Evolutionary conservation across 2,329 filamentous ascomycete genomes (phyloP), one percentile per base, ranked within the genome.

Genomic region (Pseudogymnoascus sp.): DNA sequence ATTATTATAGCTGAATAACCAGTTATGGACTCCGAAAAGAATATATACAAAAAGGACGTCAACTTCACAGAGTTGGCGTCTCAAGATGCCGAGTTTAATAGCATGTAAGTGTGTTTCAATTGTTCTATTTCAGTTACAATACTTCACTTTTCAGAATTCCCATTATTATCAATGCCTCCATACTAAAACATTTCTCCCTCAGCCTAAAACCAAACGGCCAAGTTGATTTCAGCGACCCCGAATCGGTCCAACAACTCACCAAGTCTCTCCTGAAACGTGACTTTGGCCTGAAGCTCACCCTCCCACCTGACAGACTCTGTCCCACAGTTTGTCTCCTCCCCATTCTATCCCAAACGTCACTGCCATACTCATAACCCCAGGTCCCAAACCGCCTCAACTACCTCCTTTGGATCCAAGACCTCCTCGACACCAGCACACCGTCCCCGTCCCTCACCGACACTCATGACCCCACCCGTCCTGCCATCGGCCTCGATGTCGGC

Each of bases 331-430:
- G 78, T 66, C 59, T n/a, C 3, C 6, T 25, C 3, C 3, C 7
- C 7, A 36, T n/a, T 5, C 6, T 2, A 14, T 47, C 20, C 33
- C 37, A 20, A 35, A 43, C 8, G 50, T 20, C 36, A 37, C 4
- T 28, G 14, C 11, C 12, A 30, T 30, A 25, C 47, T 61, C 15
- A 35, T 50, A 57, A 59, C 38, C 8, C 2, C 30, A 82, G 81
- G 78, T 84, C 1, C 80, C 81, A 0, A 83, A 83, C 63, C 85
- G 91, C 58, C 87, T 95, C 72, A 94, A 93, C 70, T 99, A 99
- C 72, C 84, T 97, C 18, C 77, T 92, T 7, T 97, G 92, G 91
- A 77, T 97, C 1, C 91, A 96, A 68, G 80, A 82, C 2, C 81
- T 99, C 0, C 71, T 97, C 6, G 91, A 96, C 69, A 86, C 84